Evolutionary conservation across 208 protist genomes (phyloP), one percentile per base, ranked within the genome.

Genomic region (Angomonas desouzai): DNA sequence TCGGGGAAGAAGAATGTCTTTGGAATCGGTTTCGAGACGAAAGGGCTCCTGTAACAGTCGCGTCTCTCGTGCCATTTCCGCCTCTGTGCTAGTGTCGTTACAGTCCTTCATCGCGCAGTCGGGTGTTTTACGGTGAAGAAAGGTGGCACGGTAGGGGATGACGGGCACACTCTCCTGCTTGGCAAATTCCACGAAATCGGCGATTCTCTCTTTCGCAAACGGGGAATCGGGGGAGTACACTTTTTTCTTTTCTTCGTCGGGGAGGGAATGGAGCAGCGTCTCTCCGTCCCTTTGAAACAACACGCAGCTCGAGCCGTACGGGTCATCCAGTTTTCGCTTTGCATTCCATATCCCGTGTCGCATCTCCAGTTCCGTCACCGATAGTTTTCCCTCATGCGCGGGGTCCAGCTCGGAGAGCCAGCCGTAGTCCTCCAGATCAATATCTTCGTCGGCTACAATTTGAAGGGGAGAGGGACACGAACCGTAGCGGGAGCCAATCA

Each of bases 281-380:
- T 66, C 55, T 23, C 68, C 23, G 49, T 88, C 77, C 10, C 91
- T 79, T 13, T 79, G 32, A 64, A 96, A 95, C 66, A 98, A 97
- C 27, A 96, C 72, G 29, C 72, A 75, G 18, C 72, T 69, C 0
- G 66, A 55, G 25, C 34, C 63, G 13, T 29, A n/a, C 30, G 47
- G 23, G 13, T 20, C 16, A 28, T 48, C 61, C n/a, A 77, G 61
- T 3, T 83, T 85, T 1, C 75, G 65, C 10, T 56, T 57, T 3
- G 79, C 66, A 49, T 67, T 88, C 61, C 87, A 87, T 16, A 94
- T 70, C n/a, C 84, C 94, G 64, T 97, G 87, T 10, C 85, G 68
- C 83, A 98, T 94, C 76, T 98, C 97, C 16, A 98, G 76, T 69
- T 98, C 94, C 27, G 97, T 98, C 22, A 98, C 85, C 3, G 94